Evolutionary conservation across 2,329 filamentous ascomycete species (phyloP).

Genomic region (Trichophyton verrucosum): DNA sequence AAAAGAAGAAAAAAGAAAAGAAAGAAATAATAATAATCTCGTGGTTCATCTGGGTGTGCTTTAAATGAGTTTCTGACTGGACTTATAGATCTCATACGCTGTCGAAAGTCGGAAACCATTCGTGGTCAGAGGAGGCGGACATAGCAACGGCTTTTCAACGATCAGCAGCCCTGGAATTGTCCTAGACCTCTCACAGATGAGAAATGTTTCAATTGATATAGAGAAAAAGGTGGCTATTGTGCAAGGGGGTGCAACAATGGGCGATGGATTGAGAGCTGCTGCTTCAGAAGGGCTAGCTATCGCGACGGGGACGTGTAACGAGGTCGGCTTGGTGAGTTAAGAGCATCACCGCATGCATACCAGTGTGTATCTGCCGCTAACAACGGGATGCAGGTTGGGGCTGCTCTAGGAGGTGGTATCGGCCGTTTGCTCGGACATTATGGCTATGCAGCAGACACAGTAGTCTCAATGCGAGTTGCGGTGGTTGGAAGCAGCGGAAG

Average conservation of each 20-base stretch:
- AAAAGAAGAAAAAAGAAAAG: not conserved
- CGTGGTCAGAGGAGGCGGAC: slow-evolving; percentile 5
- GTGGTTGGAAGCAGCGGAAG: not conserved
- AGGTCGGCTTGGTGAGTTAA: slow-evolving; percentile 3
- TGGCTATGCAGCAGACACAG: slow-evolving; percentile 5
- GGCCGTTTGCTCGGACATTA: not conserved
- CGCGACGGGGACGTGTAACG: slow-evolving; percentile 2
- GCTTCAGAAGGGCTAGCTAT: slow-evolving; percentile 1
- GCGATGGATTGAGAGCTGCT: not conserved
- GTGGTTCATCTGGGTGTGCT: not conserved
- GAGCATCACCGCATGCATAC: not conserved
- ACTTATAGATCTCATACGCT: not conserved
- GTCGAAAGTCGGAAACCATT: not conserved
- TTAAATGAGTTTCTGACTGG: not conserved
- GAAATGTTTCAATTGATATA: not conserved
- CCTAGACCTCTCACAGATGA: slow-evolving; percentile 5
- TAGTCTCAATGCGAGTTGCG: not conserved
- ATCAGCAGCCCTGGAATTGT: slow-evolving; percentile 4
- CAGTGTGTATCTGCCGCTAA: not conserved
- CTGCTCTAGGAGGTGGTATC: slow-evolving; percentile 3
- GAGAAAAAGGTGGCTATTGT: not conserved
- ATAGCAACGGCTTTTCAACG: slow-evolving; percentile 5
- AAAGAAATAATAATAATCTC: no score
- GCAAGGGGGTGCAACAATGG: slow-evolving; percentile 2
- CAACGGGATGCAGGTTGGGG: not conserved